Evolutionary conservation across 441 rosid species (phyloP), one percentile per base, ranked within the genome.

Genomic region (Rhodomyrtus psidioides): DNA sequence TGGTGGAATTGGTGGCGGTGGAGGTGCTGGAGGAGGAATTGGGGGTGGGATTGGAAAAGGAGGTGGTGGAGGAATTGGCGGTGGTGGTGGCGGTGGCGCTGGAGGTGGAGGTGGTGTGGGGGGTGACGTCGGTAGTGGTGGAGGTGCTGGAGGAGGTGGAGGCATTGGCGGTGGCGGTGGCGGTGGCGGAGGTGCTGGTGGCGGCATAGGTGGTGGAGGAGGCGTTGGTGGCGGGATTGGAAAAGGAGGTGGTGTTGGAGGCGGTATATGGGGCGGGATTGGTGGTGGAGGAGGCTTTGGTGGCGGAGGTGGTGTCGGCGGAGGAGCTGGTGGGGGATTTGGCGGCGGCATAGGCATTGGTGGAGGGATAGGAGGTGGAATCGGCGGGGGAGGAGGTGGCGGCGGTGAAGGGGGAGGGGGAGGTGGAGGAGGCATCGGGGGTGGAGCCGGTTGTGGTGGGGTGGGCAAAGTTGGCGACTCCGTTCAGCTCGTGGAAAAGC

Each of bases 51-150:
- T 70, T 39, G 86, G 86, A 15, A 76, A 54, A 42, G 85, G 85
- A 44, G 85, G 85, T 10, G 56, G 10, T 6, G 81, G 85, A 19
- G 79, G 55, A 6, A 6, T 6, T 42, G 62, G 58, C 1, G 84
- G 65, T 2, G 39, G 27, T 1, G 59, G 59, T 4, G 58, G 75
- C 0, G 55, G 2, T 34, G 34, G 85, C 3, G 10, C 7, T 51
- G 79, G 85, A 15, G 85, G 85, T 7, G 58, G n/a, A 5, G 59
- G 85, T 10, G 75, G 7, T 4, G 81, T 79, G n/a, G n/a, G n/a
- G n/a, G n/a, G n/a, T n/a, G n/a, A n/a, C n/a, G n/a, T n/a, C n/a
- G n/a, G n/a, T n/a, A n/a, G n/a, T n/a, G n/a, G n/a, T 2, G 39
- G 27, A 1, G 59, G 59, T 6, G 10, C 4, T 51, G 79, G 85